Evolutionary conservation across 2,329 filamentous ascomycete species (phyloP), one percentile per base, ranked within the genome.

Genomic region (Botrytis sinoallii): DNA sequence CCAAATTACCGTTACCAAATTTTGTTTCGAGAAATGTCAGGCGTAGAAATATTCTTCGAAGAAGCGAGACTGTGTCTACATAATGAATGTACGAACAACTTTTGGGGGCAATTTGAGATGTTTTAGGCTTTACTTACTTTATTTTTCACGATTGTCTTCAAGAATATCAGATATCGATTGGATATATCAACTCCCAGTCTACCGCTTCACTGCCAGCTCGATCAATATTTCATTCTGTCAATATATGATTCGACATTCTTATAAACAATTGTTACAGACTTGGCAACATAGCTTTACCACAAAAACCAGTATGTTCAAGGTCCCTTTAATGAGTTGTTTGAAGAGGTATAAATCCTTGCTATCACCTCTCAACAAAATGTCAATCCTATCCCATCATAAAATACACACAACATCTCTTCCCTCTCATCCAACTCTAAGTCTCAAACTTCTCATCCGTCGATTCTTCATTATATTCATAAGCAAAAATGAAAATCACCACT

Each of bases 391-490:
- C 5, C 18, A 7, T 29, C 35, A 14, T 8, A 52, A 12, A 12
- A 1, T 22, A 10, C 4, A 12, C 9, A 32, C 8, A 64, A 20
- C 0, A 18, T 29, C 18, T 48, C 44, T 10, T 35, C 3, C 29
- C 3, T 8, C 20, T 10, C 12, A 48, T 16, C 29, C 10, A 16
- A 1, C 1, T 8, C 18, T 25, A 3, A 4, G 7, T 9, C 3
- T 67, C 16, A 14, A 32, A 68, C 0, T 25, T 25, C 16, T 8
- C 2, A 40, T 38, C 2, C 22, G 5, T n/a, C 0, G 20, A 20
- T 0, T 42, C 14, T 29, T 12, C 0, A 1, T 0, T 0, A 16
- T 6, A 20, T 14, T 32, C 29, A 38, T 10, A 42, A 25, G 0
- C n/a, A 20, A 68, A 42, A 57, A 69, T 57, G 66, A 69, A 69